phyloP scores from a whole-genome alignment of 202 grass and related monocot species.

The Brachypodium distachyon region DNA sequence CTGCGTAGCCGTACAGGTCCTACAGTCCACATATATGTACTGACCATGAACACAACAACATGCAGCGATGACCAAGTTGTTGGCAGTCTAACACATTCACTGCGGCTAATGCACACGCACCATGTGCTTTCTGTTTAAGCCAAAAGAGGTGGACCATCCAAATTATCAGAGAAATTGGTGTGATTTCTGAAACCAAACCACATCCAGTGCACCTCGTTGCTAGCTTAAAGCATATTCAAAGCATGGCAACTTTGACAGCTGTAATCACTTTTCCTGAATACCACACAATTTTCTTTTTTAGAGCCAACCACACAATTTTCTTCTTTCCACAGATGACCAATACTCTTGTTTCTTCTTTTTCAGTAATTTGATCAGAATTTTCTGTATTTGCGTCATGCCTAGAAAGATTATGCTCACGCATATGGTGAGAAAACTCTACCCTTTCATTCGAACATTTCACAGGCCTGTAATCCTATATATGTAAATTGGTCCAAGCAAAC shows the following conservation, averaged over 20 bases:
- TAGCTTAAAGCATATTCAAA: slow-evolving; percentile 8
- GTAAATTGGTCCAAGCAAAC: background rate
- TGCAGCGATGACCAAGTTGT: background rate
- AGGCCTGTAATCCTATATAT: background rate
- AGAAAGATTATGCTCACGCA: background rate
- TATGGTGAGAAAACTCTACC: background rate
- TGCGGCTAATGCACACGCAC: background rate
- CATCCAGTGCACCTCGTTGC: background rate
- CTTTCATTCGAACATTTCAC: background rate
- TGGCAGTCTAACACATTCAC: background rate
- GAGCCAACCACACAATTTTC: too few relatives aligned
- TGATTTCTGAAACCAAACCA: background rate
- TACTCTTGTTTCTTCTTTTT: too few relatives aligned
- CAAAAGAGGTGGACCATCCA: background rate
- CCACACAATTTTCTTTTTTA: too few relatives aligned
- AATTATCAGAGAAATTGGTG: background rate
- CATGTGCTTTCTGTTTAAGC: slow-evolving; percentile 7
- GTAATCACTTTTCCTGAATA: background rate
- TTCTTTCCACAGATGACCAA: background rate
- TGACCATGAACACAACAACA: background rate
- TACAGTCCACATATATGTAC: background rate
- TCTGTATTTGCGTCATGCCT: background rate
- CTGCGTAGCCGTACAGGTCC: background rate
- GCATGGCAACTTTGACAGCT: background rate
- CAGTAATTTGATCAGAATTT: background rate